A percentile compares a stretch with the other conserved stretches of the same genome.
Conservation (phyloP, 345 rosid genomes). For the Acer campestre region DNA sequence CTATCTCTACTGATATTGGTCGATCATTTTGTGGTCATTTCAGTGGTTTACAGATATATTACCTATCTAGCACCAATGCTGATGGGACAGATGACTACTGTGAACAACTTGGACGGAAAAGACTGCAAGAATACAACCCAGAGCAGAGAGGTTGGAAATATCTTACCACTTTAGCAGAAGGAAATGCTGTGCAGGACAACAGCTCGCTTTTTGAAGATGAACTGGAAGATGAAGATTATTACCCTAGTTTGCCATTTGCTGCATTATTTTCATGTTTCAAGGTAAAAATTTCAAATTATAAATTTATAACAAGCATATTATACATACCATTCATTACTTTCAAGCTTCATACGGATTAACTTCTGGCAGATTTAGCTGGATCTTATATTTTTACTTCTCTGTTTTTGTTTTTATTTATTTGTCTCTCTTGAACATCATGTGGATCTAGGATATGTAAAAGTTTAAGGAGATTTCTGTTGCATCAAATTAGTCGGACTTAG, state of each 20-base stretch:
- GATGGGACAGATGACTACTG: constrained; percentile 79
- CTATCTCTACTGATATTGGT: background rate
- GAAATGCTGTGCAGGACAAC: constrained; percentile 36
- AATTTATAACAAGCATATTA: background rate
- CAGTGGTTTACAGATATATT: constrained; percentile 76
- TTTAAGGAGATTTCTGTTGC: background rate
- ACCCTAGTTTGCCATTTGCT: constrained; percentile 93
- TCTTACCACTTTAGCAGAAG: constrained; percentile 66
- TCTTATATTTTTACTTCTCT: no score
- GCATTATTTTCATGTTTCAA: constrained; percentile 86
- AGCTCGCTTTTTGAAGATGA: constrained; percentile 72
- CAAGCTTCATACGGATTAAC: background rate
- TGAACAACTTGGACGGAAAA: constrained; percentile 78
- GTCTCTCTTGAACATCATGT: background rate
- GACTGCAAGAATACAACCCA: constrained; percentile 69
- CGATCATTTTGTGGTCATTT: constrained; percentile 20
- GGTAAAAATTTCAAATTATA: constrained; percentile 36
- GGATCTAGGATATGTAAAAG: background rate
- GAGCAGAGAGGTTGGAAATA: constrained; percentile 81
- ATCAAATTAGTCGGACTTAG: background rate
- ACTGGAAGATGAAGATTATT: constrained; percentile 80
- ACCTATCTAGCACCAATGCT: constrained; percentile 57
- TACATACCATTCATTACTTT: background rate
- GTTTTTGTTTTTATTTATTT: background rate
- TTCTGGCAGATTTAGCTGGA: background rate